phyloP scores from a whole-genome alignment of 352 stramenopile genomes.

The Globisporangium polare region DNA sequence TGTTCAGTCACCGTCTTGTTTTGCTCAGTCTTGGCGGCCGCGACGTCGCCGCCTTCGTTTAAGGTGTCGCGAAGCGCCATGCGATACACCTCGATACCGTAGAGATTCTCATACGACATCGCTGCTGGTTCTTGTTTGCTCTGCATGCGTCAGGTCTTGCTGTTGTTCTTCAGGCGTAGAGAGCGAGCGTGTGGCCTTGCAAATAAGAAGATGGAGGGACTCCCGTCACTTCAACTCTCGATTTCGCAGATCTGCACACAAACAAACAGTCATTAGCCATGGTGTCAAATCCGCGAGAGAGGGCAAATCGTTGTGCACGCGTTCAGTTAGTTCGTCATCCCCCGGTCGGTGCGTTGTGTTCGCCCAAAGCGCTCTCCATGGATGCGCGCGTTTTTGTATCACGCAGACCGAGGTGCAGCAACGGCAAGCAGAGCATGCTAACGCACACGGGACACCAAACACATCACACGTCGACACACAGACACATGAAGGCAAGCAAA shows the following conservation, averaged over 20 bases:
- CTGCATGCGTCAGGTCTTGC: not conserved
- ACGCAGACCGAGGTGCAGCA: no score
- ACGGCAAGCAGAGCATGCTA: no score
- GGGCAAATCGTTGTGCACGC: no score
- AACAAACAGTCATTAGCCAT: no score
- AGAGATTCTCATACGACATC: conserved; percentile 19
- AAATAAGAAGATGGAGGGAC: not conserved
- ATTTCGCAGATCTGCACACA: not conserved
- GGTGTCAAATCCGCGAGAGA: no score
- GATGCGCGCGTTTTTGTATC: no score
- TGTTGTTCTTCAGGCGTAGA: not conserved
- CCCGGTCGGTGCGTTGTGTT: no score
- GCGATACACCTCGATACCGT: conserved; percentile 62
- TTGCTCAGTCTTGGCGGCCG: not conserved
- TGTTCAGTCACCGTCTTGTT: not conserved
- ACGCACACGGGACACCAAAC: no score
- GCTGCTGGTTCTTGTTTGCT: not conserved
- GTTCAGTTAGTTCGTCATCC: no score
- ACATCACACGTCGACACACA: no score
- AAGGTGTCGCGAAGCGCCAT: conserved; percentile 61
- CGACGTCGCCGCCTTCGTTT: conserved; percentile 48
- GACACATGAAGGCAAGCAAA: no score
- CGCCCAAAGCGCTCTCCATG: no score
- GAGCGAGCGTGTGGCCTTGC: not conserved
- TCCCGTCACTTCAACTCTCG: conserved; percentile 4